Evolutionary conservation across 257 asterid species (phyloP).

Genomic region (Primulina eburnea): DNA sequence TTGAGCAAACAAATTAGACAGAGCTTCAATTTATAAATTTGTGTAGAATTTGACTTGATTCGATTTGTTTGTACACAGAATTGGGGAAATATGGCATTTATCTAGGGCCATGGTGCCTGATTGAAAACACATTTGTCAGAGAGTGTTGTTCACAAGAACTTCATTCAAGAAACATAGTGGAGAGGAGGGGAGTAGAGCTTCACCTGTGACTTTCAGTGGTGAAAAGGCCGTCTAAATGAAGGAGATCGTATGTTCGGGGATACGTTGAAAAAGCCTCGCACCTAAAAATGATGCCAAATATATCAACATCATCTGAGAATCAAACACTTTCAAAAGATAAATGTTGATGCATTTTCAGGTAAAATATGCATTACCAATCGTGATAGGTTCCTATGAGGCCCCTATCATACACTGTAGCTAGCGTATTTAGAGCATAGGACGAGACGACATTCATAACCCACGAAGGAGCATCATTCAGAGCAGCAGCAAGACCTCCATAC

Average conservation of each 20-base stretch:
- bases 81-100: neutral
- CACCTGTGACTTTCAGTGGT: slow-evolving; percentile 92
- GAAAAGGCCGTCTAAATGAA: slow-evolving; percentile 83
- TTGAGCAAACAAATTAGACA: neutral
- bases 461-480: slow-evolving; percentile 60
- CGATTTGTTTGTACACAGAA: too few relatives aligned
- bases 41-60: too few relatives aligned
- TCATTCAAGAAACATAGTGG: neutral
- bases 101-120: neutral
- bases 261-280: slow-evolving; percentile 97
- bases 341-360: neutral
- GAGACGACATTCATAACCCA: slow-evolving; percentile 98
- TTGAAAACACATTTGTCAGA: neutral
- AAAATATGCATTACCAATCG: slow-evolving; percentile 62
- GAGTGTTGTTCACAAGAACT: too few relatives aligned
- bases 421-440: slow-evolving; percentile 74
- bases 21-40: neutral
- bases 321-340: neutral
- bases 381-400: slow-evolving; percentile 95
- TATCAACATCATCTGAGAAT: neutral
- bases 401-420: slow-evolving; percentile 82
- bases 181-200: neutral
- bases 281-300: slow-evolving; percentile 35
- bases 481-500: slow-evolving; percentile 94
- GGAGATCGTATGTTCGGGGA: slow-evolving; percentile 96